Base-by-base conservation (phyloP, 768 basidiomycete species). In the Psilocybe cyanescens region DNA sequence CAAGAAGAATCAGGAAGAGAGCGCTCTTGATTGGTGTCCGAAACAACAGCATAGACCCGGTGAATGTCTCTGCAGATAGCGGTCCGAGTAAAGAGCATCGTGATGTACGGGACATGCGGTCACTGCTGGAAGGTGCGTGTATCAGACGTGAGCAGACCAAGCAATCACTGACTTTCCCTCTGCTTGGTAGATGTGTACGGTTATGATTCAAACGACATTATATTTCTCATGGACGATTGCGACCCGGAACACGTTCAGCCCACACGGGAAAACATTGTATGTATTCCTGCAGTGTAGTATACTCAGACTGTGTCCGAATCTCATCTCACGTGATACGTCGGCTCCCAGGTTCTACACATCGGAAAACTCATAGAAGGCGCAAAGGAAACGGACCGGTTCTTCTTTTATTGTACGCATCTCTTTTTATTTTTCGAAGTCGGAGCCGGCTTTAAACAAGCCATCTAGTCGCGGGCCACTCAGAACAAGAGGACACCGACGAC, bases 341-440 rank as follows among this genome's bases (percentile, higher is more conserved):
- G 29, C n/a, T 24, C 31, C 24, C 58, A 86, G 83, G 63, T 76
- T n/a, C 63, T 56, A 2, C 79, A 82, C n/a, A 80, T 85, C 46
- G 59, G 71, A 0, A 72, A 74, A 2, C 69, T 88, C 3, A 81
- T 86, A 1, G 59, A 71, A 44, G 81, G 69, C 30, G 79, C 78
- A 5, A 71, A 74, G 14, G 61, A 79, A 4, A 82, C 80, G 0
- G 86, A 87, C 60, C 77, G 67, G 1, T 81, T 85, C 62, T 83
- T 87, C 60, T 86, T 88, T 53, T 83, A 84, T 50, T 88, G 85
- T 86, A 58, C 55, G 80, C 70, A 28, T 19, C 3, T 17, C 3
- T 41, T 17, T 14, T 30, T 16, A 19, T 44, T 7, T 41, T 31
- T 8, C 11, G 30, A 4, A 16, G 16, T 58, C 17, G 31, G 9